These are phyloP conservation scores for Neofusicoccum sp. DNA, from an alignment of 2,329 filamentous ascomycete species.

Conservation along the genomic window DNA sequence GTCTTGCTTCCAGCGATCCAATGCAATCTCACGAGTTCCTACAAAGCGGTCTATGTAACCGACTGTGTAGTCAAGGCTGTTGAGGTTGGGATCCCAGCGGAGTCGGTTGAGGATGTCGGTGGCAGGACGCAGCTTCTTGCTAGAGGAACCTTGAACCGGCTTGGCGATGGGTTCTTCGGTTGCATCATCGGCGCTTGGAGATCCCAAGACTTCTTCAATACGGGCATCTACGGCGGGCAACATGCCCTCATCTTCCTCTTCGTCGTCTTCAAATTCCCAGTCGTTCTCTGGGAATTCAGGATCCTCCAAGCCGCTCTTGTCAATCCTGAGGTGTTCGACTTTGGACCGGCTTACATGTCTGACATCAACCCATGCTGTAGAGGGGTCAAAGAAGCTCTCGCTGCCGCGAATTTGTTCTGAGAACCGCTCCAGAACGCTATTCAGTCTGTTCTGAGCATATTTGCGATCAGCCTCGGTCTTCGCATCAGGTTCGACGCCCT, in stretches of 20 bases:
- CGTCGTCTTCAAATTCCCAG: constrained; percentile 37
- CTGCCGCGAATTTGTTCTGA: constrained; percentile 33
- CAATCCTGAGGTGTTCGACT: constrained; percentile 41
- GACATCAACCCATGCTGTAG: constrained; percentile 35
- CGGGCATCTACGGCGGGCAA: background rate
- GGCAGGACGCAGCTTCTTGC: constrained; percentile 20
- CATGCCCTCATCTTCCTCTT: constrained; percentile 19
- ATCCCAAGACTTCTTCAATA: background rate
- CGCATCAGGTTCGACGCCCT: background rate
- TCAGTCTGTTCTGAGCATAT: constrained; percentile 44
- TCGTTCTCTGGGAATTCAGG: constrained; percentile 43
- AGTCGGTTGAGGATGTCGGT: constrained; percentile 43
- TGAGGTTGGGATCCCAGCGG: constrained; percentile 37
- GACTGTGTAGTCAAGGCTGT: constrained; percentile 39
- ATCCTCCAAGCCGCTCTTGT: constrained; percentile 52
- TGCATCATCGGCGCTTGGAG: constrained; percentile 20
- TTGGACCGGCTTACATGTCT: constrained; percentile 36
- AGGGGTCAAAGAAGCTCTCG: constrained; percentile 37
- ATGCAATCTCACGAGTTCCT: constrained; percentile 42
- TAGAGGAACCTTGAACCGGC: constrained; percentile 15
- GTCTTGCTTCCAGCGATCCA: constrained; percentile 47
- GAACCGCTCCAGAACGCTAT: constrained; percentile 35
- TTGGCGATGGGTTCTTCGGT: constrained; percentile 22
- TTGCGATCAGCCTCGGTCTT: constrained; percentile 41
- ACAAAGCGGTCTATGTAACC: constrained; percentile 50